Percentiles rank a stretch among this genome's conserved stretches.
These are phyloP conservation scores for Aspergillus kassunensis DNA, from an alignment of 495 filamentous ascomycete genomes.

Conservation along the genomic window DNA sequence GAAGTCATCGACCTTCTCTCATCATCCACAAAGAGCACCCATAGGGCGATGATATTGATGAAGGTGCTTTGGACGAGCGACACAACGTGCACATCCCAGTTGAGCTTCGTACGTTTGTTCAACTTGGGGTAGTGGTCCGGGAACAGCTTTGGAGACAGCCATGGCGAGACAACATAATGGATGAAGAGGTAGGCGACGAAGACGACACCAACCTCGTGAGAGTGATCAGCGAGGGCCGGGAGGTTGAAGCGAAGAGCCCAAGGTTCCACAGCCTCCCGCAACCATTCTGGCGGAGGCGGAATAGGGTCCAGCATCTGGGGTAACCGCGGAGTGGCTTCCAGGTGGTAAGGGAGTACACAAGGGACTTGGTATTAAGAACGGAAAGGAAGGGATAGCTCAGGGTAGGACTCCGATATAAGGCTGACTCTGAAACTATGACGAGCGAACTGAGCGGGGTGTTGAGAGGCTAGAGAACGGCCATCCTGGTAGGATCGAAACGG, in stretches of 20 bases:
- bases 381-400: not conserved
- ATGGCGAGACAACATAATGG: conserved; percentile 68
- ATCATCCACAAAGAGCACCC: conserved; percentile 74
- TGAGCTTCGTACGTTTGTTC: conserved; percentile 64
- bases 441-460: conserved; percentile 2
- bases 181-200: conserved; percentile 74
- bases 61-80: conserved; percentile 79
- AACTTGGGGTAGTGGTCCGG: conserved; percentile 68
- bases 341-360: not conserved
- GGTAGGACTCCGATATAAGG: conserved; percentile 3
- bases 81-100: conserved; percentile 97
- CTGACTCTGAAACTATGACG: conserved; percentile 1
- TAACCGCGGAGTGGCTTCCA: conserved; percentile 7
- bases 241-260: conserved; percentile 52
- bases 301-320: conserved; percentile 49
- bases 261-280: conserved; percentile 37
- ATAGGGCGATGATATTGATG: conserved; percentile 76
- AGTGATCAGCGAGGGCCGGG: conserved; percentile 72
- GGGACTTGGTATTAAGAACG: not conserved
- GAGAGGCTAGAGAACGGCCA: conserved; percentile 9
- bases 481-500: conserved; percentile 9
- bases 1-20: conserved; percentile 70
- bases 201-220: conserved; percentile 81
- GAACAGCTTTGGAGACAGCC: conserved; percentile 63
- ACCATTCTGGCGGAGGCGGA: conserved; percentile 41